Conservation (phyloP, 2,329 filamentous ascomycete species). For the Purpureocillium takamizusanense region DNA sequence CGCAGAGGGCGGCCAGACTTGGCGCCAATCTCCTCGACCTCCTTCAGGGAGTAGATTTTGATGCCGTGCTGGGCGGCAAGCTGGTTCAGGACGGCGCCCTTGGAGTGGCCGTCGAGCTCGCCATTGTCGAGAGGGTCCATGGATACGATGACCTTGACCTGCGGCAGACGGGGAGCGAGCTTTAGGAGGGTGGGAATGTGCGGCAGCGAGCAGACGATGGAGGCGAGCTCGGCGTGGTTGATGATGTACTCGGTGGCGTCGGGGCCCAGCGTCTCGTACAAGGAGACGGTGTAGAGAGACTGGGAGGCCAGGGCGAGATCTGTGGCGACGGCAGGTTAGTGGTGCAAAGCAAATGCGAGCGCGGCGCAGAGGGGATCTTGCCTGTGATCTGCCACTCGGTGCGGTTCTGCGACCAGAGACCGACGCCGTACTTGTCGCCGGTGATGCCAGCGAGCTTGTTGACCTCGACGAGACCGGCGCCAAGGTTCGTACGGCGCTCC, state of each 20-base stretch:
- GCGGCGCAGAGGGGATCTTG: conserved; percentile 21
- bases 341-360: background rate
- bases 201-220: conserved; percentile 68
- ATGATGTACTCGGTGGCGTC: conserved; percentile 93
- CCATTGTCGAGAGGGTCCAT: conserved; percentile 75
- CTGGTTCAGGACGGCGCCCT: conserved; percentile 66
- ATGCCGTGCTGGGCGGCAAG: conserved; percentile 69
- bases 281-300: conserved; percentile 78
- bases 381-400: conserved; percentile 81
- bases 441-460: conserved; percentile 62
- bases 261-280: conserved; percentile 92
- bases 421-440: conserved; percentile 59
- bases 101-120: conserved; percentile 69
- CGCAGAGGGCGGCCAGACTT: conserved; percentile 61
- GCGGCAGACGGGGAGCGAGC: conserved; percentile 65
- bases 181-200: conserved; percentile 78
- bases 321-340: conserved; percentile 18
- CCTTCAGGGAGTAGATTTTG: conserved; percentile 65
- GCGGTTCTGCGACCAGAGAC: conserved; percentile 80
- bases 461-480: conserved; percentile 75
- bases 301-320: conserved; percentile 85
- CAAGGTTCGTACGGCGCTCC: conserved; percentile 71
- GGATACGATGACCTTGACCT: conserved; percentile 79
- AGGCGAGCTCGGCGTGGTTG: conserved; percentile 72
- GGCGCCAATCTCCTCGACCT: conserved; percentile 75